Evolutionary conservation across 192 early-diverging fungal genomes (phyloP), one percentile per base, ranked within the genome.

Genomic region (Linnemannia schmuckeri): DNA sequence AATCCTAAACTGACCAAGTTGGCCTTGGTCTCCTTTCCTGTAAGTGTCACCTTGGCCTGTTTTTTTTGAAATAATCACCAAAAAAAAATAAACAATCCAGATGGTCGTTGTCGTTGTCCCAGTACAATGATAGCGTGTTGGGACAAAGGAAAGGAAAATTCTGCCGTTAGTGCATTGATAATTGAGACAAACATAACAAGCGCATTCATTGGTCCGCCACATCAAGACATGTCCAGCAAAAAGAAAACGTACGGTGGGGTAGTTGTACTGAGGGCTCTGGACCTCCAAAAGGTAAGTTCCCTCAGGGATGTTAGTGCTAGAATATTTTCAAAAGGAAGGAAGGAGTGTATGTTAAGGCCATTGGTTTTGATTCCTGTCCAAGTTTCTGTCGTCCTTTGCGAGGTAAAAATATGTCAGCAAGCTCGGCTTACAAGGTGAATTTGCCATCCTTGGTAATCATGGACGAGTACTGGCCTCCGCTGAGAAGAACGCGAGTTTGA

Each of bases 261-360:
- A 93, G 33, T 90, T 84, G 73, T 89, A 91, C 24, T 92, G 89
- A 70, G 89, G 82, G 46, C 85, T 90, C 76, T 90, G 85, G 41
- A 93, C 81, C 75, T 93, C 89, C 20, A 93, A 82, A 18, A 91
- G 75, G 78, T 93, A 93, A 24, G 86, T 91, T 68, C 92, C 92
- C 30, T 79, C 76, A 30, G 86, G 63, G 2, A 93, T 87, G 49
- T 91, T 52, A 24, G 89, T 79, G 70, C 92, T 93, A 82, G 17
- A 24, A 37, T 44, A 81, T 38, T 24, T 66, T 18, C 24, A 57
- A 66, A 49, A 76, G n/a, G 6, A 30, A 52, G 77, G 33, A 10
- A 79, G 41, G 49, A 42, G 44, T 46, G 22, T 6, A 54, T 38
- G 27, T n/a, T 1, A 72, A 35, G 13, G 49, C 2, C 4, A 27